These are phyloP conservation scores for Populus tomentosa DNA, from an alignment of 441 rosid genomes.

Conservation along the genomic window DNA sequence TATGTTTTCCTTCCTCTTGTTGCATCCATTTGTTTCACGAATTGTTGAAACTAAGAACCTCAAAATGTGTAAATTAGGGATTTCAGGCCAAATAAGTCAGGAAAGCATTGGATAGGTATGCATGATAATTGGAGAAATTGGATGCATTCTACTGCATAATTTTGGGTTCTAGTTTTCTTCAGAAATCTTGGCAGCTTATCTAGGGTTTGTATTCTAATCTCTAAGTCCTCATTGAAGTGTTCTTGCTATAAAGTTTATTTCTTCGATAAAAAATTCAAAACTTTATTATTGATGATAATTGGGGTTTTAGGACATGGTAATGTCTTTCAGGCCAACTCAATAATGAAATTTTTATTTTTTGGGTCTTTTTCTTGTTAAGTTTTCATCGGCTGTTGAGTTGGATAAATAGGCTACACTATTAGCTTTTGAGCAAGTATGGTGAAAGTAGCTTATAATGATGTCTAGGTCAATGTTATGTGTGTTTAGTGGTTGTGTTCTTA, in stretches of 20 bases:
- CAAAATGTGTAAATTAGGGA: background rate
- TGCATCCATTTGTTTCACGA: background rate
- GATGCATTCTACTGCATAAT: background rate
- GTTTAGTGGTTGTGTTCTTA: too few relatives aligned
- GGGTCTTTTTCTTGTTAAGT: conserved; percentile 43
- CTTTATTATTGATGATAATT: background rate
- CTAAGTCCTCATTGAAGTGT: background rate
- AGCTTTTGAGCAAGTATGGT: conserved; percentile 14
- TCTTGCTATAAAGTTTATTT: background rate
- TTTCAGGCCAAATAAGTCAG: background rate
- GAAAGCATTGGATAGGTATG: background rate
- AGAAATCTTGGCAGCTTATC: background rate
- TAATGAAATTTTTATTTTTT: conserved; percentile 43
- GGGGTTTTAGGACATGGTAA: background rate
- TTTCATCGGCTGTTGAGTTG: conserved; percentile 43
- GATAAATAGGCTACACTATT: conserved; percentile 50
- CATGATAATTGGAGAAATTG: background rate
- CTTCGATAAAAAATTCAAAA: conserved; percentile 11
- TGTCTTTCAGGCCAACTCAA: conserved; percentile 3
- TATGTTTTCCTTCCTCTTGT: conserved; percentile 9
- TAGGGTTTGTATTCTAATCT: background rate
- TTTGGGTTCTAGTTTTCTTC: background rate
- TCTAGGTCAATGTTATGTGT: too few relatives aligned
- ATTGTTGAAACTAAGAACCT: background rate
- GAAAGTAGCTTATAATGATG: too few relatives aligned